A percentile compares a stretch with the other conserved stretches of the same genome.
Evolutionary conservation across 139 green algal species (phyloP).

Genomic region (Spirogloea muscicola): DNA sequence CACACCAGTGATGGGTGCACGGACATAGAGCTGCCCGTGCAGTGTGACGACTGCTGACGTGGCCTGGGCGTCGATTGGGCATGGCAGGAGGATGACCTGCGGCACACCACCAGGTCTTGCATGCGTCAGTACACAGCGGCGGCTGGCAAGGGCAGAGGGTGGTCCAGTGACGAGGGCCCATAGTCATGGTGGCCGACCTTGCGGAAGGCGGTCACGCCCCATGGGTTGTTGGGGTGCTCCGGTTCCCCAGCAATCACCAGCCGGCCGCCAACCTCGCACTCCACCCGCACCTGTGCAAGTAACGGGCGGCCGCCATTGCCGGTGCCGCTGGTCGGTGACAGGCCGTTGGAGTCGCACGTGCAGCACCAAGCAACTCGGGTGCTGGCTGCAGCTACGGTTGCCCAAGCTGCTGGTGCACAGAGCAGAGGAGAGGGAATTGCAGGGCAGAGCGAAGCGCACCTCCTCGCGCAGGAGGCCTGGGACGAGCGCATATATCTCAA

Average conservation of each 20-base stretch:
- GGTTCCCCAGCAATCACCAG: constrained; percentile 26
- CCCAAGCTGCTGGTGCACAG: background rate
- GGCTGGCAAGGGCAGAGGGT: background rate
- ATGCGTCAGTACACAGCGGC: background rate
- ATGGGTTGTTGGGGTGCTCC: constrained; percentile 23
- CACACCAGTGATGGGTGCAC: constrained; percentile 10
- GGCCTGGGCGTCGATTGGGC: constrained; percentile 5
- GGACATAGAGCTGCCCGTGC: constrained; percentile 21
- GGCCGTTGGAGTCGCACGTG: background rate
- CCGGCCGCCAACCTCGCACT: constrained; percentile 17
- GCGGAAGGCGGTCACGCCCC: constrained; percentile 15
- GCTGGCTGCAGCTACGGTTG: too few species aligned
- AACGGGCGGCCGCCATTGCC: too few species aligned
- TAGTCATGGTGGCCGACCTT: constrained; percentile 2
- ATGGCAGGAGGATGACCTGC: constrained; percentile 25
- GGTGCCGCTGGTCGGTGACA: background rate
- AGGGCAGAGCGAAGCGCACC: background rate
- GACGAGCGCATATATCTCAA: constrained; percentile 25
- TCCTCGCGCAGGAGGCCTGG: constrained; percentile 26
- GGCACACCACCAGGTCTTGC: too few species aligned
- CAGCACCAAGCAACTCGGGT: background rate
- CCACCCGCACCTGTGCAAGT: constrained; percentile 12
- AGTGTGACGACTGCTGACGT: constrained; percentile 28
- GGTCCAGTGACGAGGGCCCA: background rate
- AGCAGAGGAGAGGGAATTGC: background rate